Percentiles rank a stretch among this genome's conserved stretches.
Conservation (phyloP, 2,329 filamentous ascomycete species). For the Chalara sp. region DNA sequence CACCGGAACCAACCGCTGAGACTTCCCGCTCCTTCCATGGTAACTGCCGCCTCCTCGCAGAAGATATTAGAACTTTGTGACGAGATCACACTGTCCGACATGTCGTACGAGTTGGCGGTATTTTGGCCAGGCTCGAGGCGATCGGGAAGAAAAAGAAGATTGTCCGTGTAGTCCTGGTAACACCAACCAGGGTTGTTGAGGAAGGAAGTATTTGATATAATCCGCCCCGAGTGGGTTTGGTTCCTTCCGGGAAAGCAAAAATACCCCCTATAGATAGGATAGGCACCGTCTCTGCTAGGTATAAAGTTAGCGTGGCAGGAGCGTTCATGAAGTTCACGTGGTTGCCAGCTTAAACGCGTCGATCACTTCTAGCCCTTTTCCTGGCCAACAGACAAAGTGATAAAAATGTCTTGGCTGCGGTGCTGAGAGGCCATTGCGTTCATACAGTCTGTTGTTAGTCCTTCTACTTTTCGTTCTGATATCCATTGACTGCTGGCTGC, state of each 20-base stretch:
- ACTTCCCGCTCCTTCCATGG: slow-evolving; percentile 22
- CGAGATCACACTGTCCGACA: slow-evolving; percentile 40
- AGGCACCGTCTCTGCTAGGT: background rate
- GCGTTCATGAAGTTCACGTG: background rate
- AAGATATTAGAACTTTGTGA: slow-evolving; percentile 44
- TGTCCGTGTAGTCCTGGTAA: too few relatives aligned
- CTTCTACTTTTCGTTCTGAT: background rate
- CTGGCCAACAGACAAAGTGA: background rate
- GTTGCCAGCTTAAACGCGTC: background rate
- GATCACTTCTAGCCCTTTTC: background rate
- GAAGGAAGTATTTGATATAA: too few relatives aligned
- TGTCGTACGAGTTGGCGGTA: slow-evolving; percentile 38
- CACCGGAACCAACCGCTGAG: background rate
- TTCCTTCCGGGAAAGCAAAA: background rate
- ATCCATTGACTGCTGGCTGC: background rate
- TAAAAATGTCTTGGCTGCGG: background rate
- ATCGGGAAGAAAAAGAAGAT: slow-evolving; percentile 25
- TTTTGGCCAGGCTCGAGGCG: slow-evolving; percentile 38
- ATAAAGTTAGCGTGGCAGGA: background rate
- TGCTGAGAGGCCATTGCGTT: background rate
- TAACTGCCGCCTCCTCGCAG: slow-evolving; percentile 38
- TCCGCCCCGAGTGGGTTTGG: background rate
- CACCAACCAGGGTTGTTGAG: too few relatives aligned
- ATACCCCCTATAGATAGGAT: background rate
- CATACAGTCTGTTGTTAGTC: background rate